phyloP scores from a whole-genome alignment of 2,329 filamentous ascomycete genomes.

The Colletotrichum cereale region DNA sequence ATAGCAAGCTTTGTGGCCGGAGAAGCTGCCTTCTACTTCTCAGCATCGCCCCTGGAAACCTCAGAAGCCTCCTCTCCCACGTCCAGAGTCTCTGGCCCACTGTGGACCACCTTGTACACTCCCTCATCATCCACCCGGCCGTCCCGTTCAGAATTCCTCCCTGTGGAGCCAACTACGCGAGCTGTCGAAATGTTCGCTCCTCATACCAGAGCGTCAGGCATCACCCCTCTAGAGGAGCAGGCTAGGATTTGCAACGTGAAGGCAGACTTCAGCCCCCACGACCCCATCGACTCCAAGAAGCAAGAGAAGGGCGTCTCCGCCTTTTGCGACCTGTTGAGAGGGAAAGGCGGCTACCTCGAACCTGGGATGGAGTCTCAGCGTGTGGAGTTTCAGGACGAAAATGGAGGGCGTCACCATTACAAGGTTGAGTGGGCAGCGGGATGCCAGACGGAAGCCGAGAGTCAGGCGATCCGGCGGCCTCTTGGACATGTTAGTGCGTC shows the following conservation, averaged over 20 bases:
- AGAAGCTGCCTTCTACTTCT: neutral
- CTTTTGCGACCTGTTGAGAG: neutral
- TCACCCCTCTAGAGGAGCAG: neutral
- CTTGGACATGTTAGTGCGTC: neutral
- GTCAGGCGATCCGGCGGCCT: neutral
- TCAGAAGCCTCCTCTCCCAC: neutral
- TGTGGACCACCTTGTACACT: neutral
- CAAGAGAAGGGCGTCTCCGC: neutral
- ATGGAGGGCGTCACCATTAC: neutral
- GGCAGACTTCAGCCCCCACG: neutral
- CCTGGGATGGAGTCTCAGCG: neutral
- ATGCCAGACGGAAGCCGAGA: neutral
- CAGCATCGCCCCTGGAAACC: neutral
- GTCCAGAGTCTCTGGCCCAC: neutral
- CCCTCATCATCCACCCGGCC: neutral
- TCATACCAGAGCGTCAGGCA: neutral
- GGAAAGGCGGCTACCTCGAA: constrained; percentile 2
- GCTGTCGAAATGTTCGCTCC: neutral
- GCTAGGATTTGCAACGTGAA: neutral
- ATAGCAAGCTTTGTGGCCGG: neutral
- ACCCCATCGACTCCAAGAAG: neutral
- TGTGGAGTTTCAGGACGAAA: neutral
- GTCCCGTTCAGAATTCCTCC: neutral
- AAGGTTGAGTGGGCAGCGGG: neutral
- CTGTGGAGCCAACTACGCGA: neutral